A percentile compares a stretch with the other conserved stretches of the same genome.
Conservation (phyloP, 768 basidiomycete genomes). For the Serendipita sp. region DNA sequence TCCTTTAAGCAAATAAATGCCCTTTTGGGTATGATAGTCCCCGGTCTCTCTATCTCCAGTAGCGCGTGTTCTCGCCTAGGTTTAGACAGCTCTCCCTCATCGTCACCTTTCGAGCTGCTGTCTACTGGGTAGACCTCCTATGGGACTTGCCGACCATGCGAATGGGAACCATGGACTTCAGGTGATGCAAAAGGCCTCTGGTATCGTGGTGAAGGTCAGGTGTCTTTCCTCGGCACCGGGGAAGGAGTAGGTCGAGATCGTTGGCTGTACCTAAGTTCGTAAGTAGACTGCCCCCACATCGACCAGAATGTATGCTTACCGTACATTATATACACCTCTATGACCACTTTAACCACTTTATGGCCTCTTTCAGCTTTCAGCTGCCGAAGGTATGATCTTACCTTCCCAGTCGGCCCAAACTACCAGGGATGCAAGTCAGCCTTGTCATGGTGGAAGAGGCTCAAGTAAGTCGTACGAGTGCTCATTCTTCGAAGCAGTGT, state of each 20-base stretch:
- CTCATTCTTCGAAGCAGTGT: slow-evolving; percentile 46
- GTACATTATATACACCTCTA: slow-evolving; percentile 39
- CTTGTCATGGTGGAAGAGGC: not conserved
- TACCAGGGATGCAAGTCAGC: slow-evolving; percentile 15
- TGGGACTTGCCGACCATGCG: not conserved
- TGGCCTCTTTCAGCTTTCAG: slow-evolving; percentile 31
- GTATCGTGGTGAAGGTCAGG: slow-evolving; percentile 34
- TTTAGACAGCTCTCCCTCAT: slow-evolving; percentile 1
- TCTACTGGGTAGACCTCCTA: not conserved
- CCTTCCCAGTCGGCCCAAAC: slow-evolving; percentile 42
- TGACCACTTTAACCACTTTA: slow-evolving; percentile 33
- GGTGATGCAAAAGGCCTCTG: slow-evolving; percentile 35
- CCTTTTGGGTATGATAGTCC: slow-evolving; percentile 30
- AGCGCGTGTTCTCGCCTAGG: slow-evolving; percentile 19
- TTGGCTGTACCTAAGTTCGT: not conserved
- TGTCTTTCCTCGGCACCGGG: slow-evolving; percentile 24
- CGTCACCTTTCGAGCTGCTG: not conserved
- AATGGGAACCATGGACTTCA: not conserved
- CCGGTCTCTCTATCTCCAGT: slow-evolving; percentile 23
- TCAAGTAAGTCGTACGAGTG: slow-evolving; percentile 29
- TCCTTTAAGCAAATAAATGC: slow-evolving; percentile 26
- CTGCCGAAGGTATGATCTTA: slow-evolving; percentile 33
- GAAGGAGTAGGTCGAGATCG: slow-evolving; percentile 31
- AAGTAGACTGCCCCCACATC: not conserved
- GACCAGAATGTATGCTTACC: slow-evolving; percentile 18